A percentile compares a stretch with the other conserved stretches of the same genome.
Evolutionary conservation across 78 protist genomes (phyloP).

Genomic region (Goniomonas avonlea): DNA sequence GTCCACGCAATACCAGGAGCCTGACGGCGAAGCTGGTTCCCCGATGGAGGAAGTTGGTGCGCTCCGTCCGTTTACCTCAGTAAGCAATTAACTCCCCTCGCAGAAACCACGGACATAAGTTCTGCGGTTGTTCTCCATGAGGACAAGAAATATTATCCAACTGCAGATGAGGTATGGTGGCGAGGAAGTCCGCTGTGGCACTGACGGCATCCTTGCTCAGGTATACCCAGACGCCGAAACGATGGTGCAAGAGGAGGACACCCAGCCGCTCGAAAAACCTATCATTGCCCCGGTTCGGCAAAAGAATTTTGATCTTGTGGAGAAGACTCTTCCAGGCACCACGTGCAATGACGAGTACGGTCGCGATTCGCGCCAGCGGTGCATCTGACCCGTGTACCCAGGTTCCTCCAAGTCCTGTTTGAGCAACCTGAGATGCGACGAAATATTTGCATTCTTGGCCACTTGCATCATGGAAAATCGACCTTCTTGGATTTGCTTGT

Average conservation of each 20-base stretch:
- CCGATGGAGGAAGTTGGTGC: background rate
- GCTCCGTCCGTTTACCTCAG: too few species aligned
- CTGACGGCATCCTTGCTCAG: background rate
- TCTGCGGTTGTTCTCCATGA: constrained; percentile 56
- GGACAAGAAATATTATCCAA: constrained; percentile 93
- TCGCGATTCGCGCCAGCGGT: background rate
- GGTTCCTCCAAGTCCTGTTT: constrained; percentile 46
- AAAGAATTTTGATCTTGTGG: constrained; percentile 40
- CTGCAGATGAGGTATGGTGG: constrained; percentile 81
- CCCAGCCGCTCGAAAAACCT: constrained; percentile 86
- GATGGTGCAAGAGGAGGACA: constrained; percentile 95
- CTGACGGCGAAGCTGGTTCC: constrained; percentile 1
- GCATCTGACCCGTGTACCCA: background rate
- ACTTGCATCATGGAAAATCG: constrained; percentile 90
- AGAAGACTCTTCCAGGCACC: constrained; percentile 41
- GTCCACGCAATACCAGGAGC: background rate
- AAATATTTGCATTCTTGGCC: constrained; percentile 68
- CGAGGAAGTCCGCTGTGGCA: background rate
- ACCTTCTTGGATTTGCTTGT: constrained; percentile 80
- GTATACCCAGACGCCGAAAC: constrained; percentile 72
- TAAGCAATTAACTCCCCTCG: background rate
- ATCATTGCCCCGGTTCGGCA: constrained; percentile 77
- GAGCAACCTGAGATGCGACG: constrained; percentile 60
- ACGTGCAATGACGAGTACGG: background rate
- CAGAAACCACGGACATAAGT: background rate